Base-by-base conservation (phyloP, 2,329 filamentous ascomycete genomes). In the Xylariaceae sp. region DNA sequence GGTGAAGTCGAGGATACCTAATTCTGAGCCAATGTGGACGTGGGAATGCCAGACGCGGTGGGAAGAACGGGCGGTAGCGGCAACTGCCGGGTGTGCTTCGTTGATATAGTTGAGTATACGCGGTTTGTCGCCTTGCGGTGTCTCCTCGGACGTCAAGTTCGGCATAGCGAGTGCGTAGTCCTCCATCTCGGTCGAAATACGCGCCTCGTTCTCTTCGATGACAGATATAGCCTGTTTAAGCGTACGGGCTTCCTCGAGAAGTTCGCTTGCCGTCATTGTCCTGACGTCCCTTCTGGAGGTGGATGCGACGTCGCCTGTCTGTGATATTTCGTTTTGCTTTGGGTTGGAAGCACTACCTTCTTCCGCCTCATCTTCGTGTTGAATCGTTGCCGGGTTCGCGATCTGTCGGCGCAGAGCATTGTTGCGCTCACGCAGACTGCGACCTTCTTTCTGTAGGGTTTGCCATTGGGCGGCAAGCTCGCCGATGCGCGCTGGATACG, bases 1-100 rank as follows among this genome's bases (percentile, higher is more conserved):
- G 4, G 87, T 78, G 67, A 99, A 96, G 73, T 99, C 92, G 50
- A 99, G 77, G n/a, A 99, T 79, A 35, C 86, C 85, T n/a, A 99
- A 81, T 66, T 91, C 83, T 3, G 84, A 78, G 34, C 94, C 94
- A 63, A 99, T 92, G 62, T 92, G 81, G 6, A 94, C 87, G 70
- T 96, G 91, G 0, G 88, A 92, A 42, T 83, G 79, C 80, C 80
- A 85, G 5, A 80, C 73, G 54, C 74, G 72, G 60, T 76, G 73
- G 2, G 71, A 71, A 1, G 58, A 58, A 9, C 67, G 70, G 2
- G 52, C 12, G 31, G 51, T 29, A 56, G 61, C 39, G 19, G 19
- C 19, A 19, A 37, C 53, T 42, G 62, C 68, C 72, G 72, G 8
- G 76, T 85, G 71, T 85, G 58, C 79, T 55, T 86, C 79, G 70